A percentile compares a stretch with the other conserved stretches of the same genome.
Evolutionary conservation across 305 asterid species (phyloP).

Genomic region (Solanum hybrid): DNA sequence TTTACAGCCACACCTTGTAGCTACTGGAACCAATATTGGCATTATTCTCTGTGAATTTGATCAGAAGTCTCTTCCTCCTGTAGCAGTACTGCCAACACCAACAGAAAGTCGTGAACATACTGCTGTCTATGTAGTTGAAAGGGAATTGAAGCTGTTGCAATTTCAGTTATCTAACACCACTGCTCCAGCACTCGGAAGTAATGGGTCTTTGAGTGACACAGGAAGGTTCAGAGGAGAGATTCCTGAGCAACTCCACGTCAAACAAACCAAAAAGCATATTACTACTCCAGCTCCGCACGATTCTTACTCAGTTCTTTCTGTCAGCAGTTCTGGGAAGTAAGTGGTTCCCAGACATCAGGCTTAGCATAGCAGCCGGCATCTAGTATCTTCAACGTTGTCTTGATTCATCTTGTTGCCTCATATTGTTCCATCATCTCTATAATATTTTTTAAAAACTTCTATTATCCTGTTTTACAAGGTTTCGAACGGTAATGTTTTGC

Average conservation of each 20-base stretch:
- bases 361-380: background rate
- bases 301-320: conserved; percentile 73
- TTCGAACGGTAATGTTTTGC: conserved; percentile 24
- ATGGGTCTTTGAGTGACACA: conserved; percentile 70
- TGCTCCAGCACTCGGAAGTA: conserved; percentile 88
- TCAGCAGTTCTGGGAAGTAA: conserved; percentile 97
- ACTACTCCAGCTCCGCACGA: conserved; percentile 92
- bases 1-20: conserved; percentile 90
- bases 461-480: conserved; percentile 3
- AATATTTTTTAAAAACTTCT: background rate
- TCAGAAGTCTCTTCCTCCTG: conserved; percentile 84
- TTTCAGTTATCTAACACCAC: conserved; percentile 76
- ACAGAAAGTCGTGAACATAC: conserved; percentile 75
- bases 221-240: conserved; percentile 88
- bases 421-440: background rate
- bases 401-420: background rate
- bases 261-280: conserved; percentile 79
- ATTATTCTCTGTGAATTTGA: conserved; percentile 89
- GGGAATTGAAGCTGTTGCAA: conserved; percentile 78
- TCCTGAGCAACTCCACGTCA: conserved; percentile 74
- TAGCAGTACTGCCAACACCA: conserved; percentile 71
- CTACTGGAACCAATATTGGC: conserved; percentile 91
- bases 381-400: background rate
- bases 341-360: conserved; percentile 15
- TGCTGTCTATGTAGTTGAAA: conserved; percentile 78